Evolutionary conservation across 2,329 filamentous ascomycete genomes (phyloP).

Genomic region (Trichoderma gracile): DNA sequence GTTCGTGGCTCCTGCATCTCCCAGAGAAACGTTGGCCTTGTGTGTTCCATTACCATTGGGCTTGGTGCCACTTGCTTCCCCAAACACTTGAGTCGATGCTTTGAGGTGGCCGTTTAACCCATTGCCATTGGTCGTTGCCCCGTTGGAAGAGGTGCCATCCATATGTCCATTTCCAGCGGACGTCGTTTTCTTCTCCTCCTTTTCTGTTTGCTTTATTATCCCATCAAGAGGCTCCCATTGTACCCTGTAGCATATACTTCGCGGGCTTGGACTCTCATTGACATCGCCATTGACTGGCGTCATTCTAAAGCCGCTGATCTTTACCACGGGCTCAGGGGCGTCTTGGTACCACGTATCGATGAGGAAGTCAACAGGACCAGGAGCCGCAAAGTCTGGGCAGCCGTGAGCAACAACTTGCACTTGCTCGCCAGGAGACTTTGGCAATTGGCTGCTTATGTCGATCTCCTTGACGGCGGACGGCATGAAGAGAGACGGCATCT

Average conservation of each 20-base stretch:
- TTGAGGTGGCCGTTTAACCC: slow-evolving; percentile 22
- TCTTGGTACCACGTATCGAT: slow-evolving; percentile 39
- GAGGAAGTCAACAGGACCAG: slow-evolving; percentile 38
- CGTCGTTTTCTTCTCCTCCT: background rate
- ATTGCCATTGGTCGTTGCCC: background rate
- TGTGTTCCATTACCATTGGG: slow-evolving; percentile 4
- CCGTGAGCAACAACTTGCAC: slow-evolving; percentile 35
- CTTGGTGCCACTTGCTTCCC: background rate
- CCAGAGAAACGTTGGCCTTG: too few species aligned
- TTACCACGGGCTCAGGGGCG: slow-evolving; percentile 37
- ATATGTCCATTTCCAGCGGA: background rate
- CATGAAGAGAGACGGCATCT: slow-evolving; percentile 42
- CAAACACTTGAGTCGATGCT: background rate
- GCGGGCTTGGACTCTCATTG: slow-evolving; percentile 28
- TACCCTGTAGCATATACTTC: slow-evolving; percentile 47
- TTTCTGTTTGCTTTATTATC: slow-evolving; percentile 27
- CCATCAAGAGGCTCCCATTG: slow-evolving; percentile 45
- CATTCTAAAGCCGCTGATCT: slow-evolving; percentile 42
- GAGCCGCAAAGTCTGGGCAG: slow-evolving; percentile 29
- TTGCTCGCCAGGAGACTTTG: slow-evolving; percentile 34
- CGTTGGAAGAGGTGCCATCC: background rate
- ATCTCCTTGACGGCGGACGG: slow-evolving; percentile 38
- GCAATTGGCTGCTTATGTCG: slow-evolving; percentile 33
- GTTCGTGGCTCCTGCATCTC: background rate
- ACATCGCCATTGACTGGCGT: slow-evolving; percentile 44